Percentiles rank a stretch among this genome's conserved stretches.
These are phyloP conservation scores for Monoraphidium neglectum DNA, from an alignment of 139 green algal species.

Conservation along the genomic window DNA sequence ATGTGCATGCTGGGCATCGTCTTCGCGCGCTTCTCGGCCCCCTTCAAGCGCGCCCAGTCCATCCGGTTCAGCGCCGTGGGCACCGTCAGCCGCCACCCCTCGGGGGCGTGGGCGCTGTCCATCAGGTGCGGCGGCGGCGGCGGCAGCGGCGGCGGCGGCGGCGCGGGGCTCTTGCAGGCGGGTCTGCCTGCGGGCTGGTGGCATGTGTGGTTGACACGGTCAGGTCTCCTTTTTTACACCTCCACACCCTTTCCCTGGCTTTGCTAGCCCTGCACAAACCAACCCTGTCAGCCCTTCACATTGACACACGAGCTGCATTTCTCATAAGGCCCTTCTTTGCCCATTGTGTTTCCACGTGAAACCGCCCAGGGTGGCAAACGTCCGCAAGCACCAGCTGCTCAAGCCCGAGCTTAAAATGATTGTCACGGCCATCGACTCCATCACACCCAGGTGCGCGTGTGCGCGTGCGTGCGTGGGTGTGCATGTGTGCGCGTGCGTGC, in stretches of 20 bases:
- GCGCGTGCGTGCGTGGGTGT: background rate
- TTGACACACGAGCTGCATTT: too few relatives aligned
- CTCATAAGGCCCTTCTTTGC: too few relatives aligned
- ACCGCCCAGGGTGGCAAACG: conserved; percentile 52
- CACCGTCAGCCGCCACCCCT: conserved; percentile 42
- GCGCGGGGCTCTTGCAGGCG: too few relatives aligned
- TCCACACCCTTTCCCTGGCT: conserved; percentile 16
- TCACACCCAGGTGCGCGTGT: conserved; percentile 39
- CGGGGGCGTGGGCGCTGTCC: conserved; percentile 44
- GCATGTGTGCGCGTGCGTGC: too few relatives aligned
- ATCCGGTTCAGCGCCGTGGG: conserved; percentile 36
- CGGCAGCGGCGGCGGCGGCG: background rate
- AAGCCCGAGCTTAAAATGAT: conserved; percentile 41
- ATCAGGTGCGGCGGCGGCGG: conserved; percentile 7
- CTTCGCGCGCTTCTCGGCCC: conserved; percentile 64
- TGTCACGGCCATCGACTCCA: conserved; percentile 56
- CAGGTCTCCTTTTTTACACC: too few relatives aligned
- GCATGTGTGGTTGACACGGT: too few relatives aligned
- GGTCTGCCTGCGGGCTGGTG: too few relatives aligned
- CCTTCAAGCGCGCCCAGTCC: conserved; percentile 58
- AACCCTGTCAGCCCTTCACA: too few relatives aligned
- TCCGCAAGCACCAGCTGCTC: conserved; percentile 67
- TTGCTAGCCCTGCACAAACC: too few relatives aligned
- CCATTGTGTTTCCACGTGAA: too few relatives aligned
- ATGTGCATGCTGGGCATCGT: conserved; percentile 67